phyloP scores from a whole-genome alignment of 2,329 filamentous ascomycete species.

The Fusarium udum region DNA sequence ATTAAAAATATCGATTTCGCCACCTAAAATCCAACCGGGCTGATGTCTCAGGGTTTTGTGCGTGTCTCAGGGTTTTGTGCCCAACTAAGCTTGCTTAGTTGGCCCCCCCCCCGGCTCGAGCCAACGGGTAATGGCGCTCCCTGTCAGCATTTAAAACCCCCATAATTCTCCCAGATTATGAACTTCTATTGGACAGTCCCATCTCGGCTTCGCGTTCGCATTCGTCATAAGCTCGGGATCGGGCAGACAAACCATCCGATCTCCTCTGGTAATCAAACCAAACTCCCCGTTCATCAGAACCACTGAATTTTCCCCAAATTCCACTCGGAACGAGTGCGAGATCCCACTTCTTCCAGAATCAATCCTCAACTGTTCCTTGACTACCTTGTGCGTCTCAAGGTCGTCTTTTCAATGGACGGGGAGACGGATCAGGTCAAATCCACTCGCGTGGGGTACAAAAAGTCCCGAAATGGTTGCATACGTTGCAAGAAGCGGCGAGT shows the following conservation, averaged over 20 bases:
- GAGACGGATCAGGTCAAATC: neutral
- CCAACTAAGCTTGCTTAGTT: no score
- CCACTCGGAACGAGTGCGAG: conserved; percentile 24
- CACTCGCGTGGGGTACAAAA: conserved; percentile 30
- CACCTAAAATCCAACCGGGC: no score
- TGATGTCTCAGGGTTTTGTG: no score
- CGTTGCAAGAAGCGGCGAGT: conserved; percentile 29
- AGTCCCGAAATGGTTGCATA: conserved; percentile 28
- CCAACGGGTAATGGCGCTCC: neutral
- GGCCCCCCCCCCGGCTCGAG: no score
- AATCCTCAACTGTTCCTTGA: neutral
- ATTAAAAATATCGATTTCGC: no score
- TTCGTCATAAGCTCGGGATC: conserved; percentile 13
- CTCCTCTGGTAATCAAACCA: neutral
- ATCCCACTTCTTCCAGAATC: neutral
- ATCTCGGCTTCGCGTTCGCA: conserved; percentile 6
- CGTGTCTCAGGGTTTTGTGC: no score
- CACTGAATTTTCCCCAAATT: neutral
- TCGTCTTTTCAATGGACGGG: neutral
- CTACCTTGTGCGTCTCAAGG: neutral
- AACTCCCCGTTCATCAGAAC: no score
- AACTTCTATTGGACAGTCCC: neutral
- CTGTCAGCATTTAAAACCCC: neutral
- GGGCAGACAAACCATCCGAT: conserved; percentile 2
- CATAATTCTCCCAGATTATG: accelerated